phyloP scores from a whole-genome alignment of 495 filamentous ascomycete species.

The Aspergillus hancockii region DNA sequence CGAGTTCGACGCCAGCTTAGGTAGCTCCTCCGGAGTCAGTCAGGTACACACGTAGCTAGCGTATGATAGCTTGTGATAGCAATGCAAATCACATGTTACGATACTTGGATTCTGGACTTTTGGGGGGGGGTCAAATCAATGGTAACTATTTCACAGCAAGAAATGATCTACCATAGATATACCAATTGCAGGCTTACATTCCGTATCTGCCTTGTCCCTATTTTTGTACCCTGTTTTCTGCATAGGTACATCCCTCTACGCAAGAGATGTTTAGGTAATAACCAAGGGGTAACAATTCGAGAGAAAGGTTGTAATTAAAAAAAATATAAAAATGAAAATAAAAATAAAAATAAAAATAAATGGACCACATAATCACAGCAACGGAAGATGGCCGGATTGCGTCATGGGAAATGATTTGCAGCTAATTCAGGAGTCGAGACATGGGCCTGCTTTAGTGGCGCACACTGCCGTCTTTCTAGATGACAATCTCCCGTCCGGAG shows the following conservation, averaged over 20 bases:
- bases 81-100: conserved; percentile 3
- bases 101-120: not conserved
- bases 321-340: not conserved
- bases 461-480: conserved; percentile 28
- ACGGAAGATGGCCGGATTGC: conserved; percentile 22
- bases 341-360: conserved; percentile 14
- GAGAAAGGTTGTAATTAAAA: not conserved
- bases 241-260: too few relatives aligned
- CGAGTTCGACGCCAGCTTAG: not conserved
- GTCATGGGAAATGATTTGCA: conserved; percentile 31
- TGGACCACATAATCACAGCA: conserved; percentile 3
- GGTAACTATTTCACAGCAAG: not conserved
- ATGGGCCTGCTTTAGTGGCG: conserved; percentile 28
- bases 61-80: conserved; percentile 1
- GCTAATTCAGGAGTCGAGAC: conserved; percentile 28
- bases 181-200: conserved; percentile 1
- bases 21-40: not conserved
- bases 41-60: not conserved
- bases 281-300: conserved; percentile 2
- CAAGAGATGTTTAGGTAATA: not conserved
- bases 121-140: not conserved
- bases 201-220: not conserved
- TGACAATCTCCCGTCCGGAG: conserved; percentile 28
- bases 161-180: not conserved
- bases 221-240: not conserved